These are phyloP conservation scores for Dioscorea alata DNA, from an alignment of 106 monocot species.

Conservation along the genomic window DNA sequence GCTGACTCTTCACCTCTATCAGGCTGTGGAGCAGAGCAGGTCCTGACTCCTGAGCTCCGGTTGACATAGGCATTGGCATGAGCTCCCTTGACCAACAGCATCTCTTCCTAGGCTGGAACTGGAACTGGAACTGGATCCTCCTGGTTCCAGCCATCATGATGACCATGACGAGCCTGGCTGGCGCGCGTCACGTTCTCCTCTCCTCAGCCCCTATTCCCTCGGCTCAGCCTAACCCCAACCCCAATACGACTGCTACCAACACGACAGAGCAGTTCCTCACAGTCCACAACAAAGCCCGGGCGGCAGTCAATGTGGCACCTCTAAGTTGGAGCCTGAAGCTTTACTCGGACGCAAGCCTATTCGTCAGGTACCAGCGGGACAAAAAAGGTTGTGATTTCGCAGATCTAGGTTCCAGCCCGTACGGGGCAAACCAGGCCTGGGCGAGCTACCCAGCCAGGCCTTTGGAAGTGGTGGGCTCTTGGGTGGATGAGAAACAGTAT, in stretches of 20 bases:
- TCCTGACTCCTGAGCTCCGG: no score
- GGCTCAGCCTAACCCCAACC: no score
- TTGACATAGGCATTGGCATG: no score
- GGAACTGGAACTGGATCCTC: no score
- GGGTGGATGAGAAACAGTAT: conserved; percentile 31
- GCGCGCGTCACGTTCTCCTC: neutral
- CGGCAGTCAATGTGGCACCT: conserved; percentile 22
- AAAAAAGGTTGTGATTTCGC: conserved; percentile 31
- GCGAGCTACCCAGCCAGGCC: conserved; percentile 33
- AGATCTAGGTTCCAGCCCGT: conserved; percentile 25
- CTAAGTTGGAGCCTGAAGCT: conserved; percentile 38
- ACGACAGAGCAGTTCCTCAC: conserved; percentile 20
- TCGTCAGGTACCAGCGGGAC: conserved; percentile 14
- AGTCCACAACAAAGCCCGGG: conserved; percentile 37
- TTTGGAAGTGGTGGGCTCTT: conserved; percentile 35
- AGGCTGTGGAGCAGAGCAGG: no score
- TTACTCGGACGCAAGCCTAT: conserved; percentile 1
- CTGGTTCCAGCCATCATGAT: neutral
- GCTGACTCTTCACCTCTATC: no score
- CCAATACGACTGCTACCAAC: neutral
- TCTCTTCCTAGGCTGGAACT: neutral
- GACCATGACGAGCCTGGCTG: neutral
- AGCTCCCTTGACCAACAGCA: no score
- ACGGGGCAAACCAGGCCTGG: conserved; percentile 51
- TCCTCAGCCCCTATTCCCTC: no score